Conservation (phyloP, 1,284 basidiomycete genomes). For the Pseudomicrostroma phylloplanum region DNA sequence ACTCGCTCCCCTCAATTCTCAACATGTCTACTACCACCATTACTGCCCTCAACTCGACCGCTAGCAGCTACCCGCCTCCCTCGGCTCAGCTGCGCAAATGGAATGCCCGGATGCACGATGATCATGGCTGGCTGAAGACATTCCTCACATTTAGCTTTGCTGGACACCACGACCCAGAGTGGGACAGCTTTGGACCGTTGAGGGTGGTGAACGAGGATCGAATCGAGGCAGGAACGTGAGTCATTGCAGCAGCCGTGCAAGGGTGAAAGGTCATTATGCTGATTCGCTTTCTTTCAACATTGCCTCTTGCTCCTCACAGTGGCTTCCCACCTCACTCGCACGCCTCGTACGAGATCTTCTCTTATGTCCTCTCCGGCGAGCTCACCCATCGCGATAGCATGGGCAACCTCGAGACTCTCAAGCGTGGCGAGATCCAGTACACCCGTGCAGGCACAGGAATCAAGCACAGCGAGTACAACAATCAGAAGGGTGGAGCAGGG, state of each 20-base stretch:
- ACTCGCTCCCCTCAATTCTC: too few relatives aligned
- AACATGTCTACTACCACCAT: too few relatives aligned
- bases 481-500: constrained; percentile 56
- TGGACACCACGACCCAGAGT: constrained; percentile 60
- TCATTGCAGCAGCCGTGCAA: background rate
- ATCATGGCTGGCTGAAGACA: constrained; percentile 77
- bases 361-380: constrained; percentile 70
- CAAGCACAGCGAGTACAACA: constrained; percentile 65
- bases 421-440: constrained; percentile 80
- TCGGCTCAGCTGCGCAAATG: background rate
- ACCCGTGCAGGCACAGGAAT: constrained; percentile 83
- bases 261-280: too few relatives aligned
- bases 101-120: constrained; percentile 27
- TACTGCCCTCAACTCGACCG: too few relatives aligned
- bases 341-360: constrained; percentile 74
- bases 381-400: constrained; percentile 72
- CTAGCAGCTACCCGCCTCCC: too few relatives aligned
- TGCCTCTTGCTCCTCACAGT: background rate
- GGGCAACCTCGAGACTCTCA: constrained; percentile 79
- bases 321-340: constrained; percentile 84
- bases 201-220: constrained; percentile 79
- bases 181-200: constrained; percentile 55
- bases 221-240: constrained; percentile 60
- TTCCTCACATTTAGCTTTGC: constrained; percentile 62
- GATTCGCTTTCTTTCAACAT: too few relatives aligned